Evolutionary conservation across 805 yeast genomes (phyloP), one percentile per base, ranked within the genome.

Genomic region (Candida anglica): DNA sequence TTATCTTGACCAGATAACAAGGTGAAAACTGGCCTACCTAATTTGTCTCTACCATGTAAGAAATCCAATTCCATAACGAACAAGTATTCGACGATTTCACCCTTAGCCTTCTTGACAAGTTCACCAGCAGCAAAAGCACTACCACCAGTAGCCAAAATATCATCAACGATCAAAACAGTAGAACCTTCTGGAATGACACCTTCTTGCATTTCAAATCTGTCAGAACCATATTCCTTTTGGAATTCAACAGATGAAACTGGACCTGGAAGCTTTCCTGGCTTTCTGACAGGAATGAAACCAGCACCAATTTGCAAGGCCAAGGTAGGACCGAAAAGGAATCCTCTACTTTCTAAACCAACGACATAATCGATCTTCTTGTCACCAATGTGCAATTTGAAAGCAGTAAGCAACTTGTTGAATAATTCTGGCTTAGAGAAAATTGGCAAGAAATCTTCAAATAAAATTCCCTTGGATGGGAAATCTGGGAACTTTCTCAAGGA

Each of bases 61-160:
- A 91, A 93, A 53, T 86, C 91, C 52, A 93, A 79, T 67, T 93
- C 98, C 86, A 93, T 79, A 29, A 93, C 86, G 55, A 93, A 93
- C 44, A 82, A 67, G 60, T 79, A 93, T 63, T 88, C 95, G 33
- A 81, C 57, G 34, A 89, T 73, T 39, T 81, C 74, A 41, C 81
- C 96, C 37, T 80, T 79, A 41, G 80, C 71, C 58, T 73, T 65
- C 33, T 47, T 44, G 33, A 87, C 83, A 44, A 93, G 73, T 53
- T 86, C 82, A 39, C 95, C 97, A 27, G 98, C 98, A 39, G 94
- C 96, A 36, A 67, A 64, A 17, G 98, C 98, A 48, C 95, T 83
- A 25, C 99, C 99, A 42, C 98, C 98, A 24, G 98, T 93, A 32
- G 98, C 98, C 57, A 93, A 83, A 51, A 93, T 88, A 55, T 93